A percentile compares a stretch with the other conserved stretches of the same genome.
Conservation (phyloP, 805 yeast species). For the Saccharomycopsis lassenensis region DNA sequence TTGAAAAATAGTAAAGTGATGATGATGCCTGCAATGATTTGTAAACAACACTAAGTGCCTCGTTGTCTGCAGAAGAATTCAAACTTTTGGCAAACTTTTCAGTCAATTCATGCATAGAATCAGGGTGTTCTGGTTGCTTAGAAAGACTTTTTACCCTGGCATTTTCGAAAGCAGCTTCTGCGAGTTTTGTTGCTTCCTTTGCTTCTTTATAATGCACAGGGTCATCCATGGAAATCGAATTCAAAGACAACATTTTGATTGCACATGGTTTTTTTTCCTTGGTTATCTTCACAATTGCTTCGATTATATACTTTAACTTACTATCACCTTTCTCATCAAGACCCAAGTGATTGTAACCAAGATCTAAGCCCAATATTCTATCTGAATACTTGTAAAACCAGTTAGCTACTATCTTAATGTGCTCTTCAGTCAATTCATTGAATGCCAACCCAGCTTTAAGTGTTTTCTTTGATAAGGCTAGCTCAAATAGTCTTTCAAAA, state of each 20-base stretch:
- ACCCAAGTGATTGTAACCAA: constrained; percentile 69
- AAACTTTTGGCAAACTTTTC: too few species aligned
- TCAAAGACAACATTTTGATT: constrained; percentile 15
- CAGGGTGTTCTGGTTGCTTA: too few species aligned
- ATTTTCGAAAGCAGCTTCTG: too few species aligned
- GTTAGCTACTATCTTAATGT: constrained; percentile 44
- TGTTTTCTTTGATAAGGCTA: constrained; percentile 51
- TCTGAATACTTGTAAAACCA: constrained; percentile 39
- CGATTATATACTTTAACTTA: constrained; percentile 4
- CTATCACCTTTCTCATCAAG: constrained; percentile 18
- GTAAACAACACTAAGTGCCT: too few species aligned
- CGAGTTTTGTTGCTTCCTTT: too few species aligned
- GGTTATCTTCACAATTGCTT: constrained; percentile 1
- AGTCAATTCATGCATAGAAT: too few species aligned
- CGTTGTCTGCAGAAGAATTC: too few species aligned
- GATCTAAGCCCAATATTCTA: constrained; percentile 57
- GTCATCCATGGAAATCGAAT: constrained; percentile 11
- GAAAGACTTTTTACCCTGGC: too few species aligned
- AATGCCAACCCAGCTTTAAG: constrained; percentile 69
- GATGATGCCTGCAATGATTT: constrained; percentile 7
- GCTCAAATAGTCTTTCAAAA: constrained; percentile 46
- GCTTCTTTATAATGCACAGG: too few species aligned
- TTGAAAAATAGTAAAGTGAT: constrained; percentile 39
- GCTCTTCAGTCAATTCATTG: constrained; percentile 50
- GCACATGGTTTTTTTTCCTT: constrained; percentile 11